phyloP scores from a whole-genome alignment of 2,329 filamentous ascomycete genomes.

The Diplodia intermedia region DNA sequence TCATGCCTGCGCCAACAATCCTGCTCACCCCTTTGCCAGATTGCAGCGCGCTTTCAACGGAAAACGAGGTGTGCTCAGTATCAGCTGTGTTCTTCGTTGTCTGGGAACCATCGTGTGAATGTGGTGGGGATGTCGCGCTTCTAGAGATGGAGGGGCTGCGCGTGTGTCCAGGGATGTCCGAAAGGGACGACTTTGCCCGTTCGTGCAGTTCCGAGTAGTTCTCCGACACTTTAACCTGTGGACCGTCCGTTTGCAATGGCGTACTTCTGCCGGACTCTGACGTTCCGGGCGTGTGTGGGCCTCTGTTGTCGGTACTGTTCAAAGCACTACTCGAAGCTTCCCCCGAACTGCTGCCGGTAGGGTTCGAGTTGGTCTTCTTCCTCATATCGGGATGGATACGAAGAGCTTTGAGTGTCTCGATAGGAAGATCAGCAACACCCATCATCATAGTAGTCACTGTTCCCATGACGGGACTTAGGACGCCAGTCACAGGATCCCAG shows the following conservation, averaged over 20 bases:
- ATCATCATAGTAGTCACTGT: conserved; percentile 83
- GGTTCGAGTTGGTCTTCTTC: background rate
- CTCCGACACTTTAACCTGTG: conserved; percentile 7
- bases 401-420: conserved; percentile 59
- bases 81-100: conserved; percentile 22
- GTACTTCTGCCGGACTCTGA: conserved; percentile 11
- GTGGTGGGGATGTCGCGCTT: background rate
- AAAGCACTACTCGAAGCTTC: background rate
- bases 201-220: conserved; percentile 14
- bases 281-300: conserved; percentile 16
- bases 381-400: conserved; percentile 52
- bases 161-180: background rate
- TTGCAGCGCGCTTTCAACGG: conserved; percentile 66
- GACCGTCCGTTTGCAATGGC: background rate
- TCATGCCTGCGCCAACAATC: conserved; percentile 77
- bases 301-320: conserved; percentile 6
- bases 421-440: conserved; percentile 76
- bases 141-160: conserved; percentile 19
- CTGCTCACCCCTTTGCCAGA: conserved; percentile 72
- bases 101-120: conserved; percentile 31
- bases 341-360: background rate
- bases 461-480: conserved; percentile 77
- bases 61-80: conserved; percentile 36
- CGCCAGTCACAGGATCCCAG: conserved; percentile 54
- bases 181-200: conserved; percentile 1